These are phyloP conservation scores for Erysimum cheiranthoides DNA, from an alignment of 345 rosid genomes.

Conservation along the genomic window DNA sequence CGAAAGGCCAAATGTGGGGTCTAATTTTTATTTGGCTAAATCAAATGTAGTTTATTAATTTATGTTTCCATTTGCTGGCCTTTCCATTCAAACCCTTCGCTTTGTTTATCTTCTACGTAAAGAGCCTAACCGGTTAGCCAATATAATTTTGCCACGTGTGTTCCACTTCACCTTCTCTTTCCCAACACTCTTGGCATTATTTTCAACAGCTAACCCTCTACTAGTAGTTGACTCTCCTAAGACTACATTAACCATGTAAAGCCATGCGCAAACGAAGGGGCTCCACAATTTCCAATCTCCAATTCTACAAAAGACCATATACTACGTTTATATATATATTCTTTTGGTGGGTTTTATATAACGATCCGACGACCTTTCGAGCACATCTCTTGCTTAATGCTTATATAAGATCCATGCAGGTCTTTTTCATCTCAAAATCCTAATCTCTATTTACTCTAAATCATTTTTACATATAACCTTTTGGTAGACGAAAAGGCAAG, in stretches of 20 bases:
- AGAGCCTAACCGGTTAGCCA: conserved; percentile 29
- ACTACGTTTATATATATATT: background rate
- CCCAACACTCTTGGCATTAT: conserved; percentile 1
- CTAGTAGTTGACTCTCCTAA: conserved; percentile 29
- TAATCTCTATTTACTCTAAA: background rate
- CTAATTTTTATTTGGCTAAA: background rate
- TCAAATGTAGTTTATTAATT: too few relatives aligned
- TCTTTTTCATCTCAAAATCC: conserved; percentile 6
- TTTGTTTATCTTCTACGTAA: conserved; percentile 35
- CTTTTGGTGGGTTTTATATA: background rate
- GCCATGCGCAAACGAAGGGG: conserved; percentile 35
- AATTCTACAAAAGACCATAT: background rate
- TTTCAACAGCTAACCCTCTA: conserved; percentile 3
- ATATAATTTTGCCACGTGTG: conserved; percentile 1
- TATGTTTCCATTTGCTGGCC: conserved; percentile 8
- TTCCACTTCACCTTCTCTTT: conserved; percentile 8
- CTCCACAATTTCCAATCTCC: conserved; percentile 30
- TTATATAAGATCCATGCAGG: background rate
- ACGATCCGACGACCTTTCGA: conserved; percentile 10
- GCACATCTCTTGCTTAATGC: conserved; percentile 1
- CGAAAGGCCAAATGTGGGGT: background rate
- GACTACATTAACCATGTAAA: conserved; percentile 12
- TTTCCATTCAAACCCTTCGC: conserved; percentile 22
- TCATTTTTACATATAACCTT: background rate
- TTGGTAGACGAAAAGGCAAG: background rate